A percentile compares a stretch with the other conserved stretches of the same genome.
These are phyloP conservation scores for Aspergillus indologenus DNA, from an alignment of 495 filamentous ascomycete genomes.

Conservation along the genomic window DNA sequence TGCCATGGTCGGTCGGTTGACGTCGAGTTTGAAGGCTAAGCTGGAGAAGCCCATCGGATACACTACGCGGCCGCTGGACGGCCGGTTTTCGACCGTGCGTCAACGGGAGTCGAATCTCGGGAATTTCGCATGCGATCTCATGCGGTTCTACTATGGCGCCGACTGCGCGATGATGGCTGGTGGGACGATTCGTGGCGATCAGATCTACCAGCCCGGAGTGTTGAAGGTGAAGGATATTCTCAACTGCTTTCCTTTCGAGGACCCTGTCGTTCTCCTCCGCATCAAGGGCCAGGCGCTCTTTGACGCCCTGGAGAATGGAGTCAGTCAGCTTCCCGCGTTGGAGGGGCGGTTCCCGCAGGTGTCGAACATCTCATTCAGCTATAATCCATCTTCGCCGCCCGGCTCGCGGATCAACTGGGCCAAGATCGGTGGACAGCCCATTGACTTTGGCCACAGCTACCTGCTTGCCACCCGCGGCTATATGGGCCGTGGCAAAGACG, in stretches of 20 bases:
- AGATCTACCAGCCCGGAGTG: constrained; percentile 79
- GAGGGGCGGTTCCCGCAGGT: constrained; percentile 77
- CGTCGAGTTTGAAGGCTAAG: constrained; percentile 65
- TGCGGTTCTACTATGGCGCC: constrained; percentile 73
- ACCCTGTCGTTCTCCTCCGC: constrained; percentile 77
- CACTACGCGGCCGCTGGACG: constrained; percentile 75
- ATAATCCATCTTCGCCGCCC: constrained; percentile 55
- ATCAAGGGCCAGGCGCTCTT: constrained; percentile 63
- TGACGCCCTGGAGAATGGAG: constrained; percentile 77
- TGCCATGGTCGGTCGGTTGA: constrained; percentile 62
- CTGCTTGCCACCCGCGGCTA: constrained; percentile 74
- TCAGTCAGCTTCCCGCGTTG: constrained; percentile 74
- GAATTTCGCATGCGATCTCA: constrained; percentile 88
- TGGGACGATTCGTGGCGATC: constrained; percentile 87
- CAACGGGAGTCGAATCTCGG: constrained; percentile 75
- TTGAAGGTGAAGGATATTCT: constrained; percentile 71
- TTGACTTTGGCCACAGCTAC: constrained; percentile 61
- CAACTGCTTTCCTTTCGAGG: constrained; percentile 88
- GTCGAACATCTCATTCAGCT: constrained; percentile 71
- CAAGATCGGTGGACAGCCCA: constrained; percentile 54
- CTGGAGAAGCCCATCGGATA: constrained; percentile 82
- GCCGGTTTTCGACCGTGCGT: constrained; percentile 79
- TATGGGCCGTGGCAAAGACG: constrained; percentile 85
- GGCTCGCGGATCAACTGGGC: constrained; percentile 62
- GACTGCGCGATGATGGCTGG: constrained; percentile 84